These are phyloP conservation scores for Tolypocladium ophioglossoides DNA, from an alignment of 2,329 filamentous ascomycete genomes.

Conservation along the genomic window DNA sequence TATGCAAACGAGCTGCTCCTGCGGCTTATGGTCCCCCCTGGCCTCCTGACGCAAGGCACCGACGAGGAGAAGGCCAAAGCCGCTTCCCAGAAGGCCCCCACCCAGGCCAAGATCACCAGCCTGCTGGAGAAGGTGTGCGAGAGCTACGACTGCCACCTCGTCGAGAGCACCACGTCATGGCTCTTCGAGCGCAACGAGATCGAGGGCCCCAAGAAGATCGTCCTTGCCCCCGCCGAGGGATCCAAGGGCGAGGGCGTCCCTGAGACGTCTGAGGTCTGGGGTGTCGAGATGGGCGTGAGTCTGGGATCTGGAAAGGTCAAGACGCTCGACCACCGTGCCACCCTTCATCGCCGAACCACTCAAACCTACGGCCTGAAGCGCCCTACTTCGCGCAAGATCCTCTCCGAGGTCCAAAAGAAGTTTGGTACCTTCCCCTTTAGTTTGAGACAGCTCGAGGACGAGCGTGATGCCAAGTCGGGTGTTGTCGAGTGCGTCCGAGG, in stretches of 20 bases:
- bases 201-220: constrained; percentile 95
- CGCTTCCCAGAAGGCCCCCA: constrained; percentile 67
- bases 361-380: constrained; percentile 92
- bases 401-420: constrained; percentile 94
- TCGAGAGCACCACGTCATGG: constrained; percentile 98
- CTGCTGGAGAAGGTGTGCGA: constrained; percentile 88
- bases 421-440: constrained; percentile 98
- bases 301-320: constrained; percentile 92
- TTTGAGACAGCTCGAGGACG: constrained; percentile 90
- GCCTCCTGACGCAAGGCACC: constrained; percentile 67
- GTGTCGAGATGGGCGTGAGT: constrained; percentile 90
- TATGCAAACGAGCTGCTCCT: constrained; percentile 94
- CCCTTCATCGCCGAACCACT: constrained; percentile 83
- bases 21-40: constrained; percentile 84
- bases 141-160: constrained; percentile 80
- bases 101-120: constrained; percentile 76
- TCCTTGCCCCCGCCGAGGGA: constrained; percentile 75
- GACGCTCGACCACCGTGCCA: constrained; percentile 75
- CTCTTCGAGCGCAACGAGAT: constrained; percentile 95
- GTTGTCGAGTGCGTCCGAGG: constrained; percentile 92
- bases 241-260: constrained; percentile 84
- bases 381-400: constrained; percentile 80
- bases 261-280: constrained; percentile 91
- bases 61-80: constrained; percentile 96
- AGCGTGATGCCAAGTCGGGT: constrained; percentile 90